Evolutionary conservation across 163 green algal species (phyloP), one percentile per base, ranked within the genome.

Genomic region (Volvox carteri): DNA sequence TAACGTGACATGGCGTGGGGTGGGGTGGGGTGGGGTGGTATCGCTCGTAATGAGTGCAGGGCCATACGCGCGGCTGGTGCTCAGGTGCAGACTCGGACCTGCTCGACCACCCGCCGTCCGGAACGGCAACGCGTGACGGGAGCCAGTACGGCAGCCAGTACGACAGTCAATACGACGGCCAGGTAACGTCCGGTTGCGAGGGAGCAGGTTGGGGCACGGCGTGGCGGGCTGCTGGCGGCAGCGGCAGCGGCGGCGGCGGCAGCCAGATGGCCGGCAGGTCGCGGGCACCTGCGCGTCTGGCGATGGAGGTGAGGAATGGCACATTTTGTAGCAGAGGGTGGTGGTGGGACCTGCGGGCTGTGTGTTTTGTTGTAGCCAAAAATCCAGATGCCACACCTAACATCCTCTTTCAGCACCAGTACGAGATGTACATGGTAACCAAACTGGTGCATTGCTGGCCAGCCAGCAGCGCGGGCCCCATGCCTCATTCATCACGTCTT

Each of bases 81-180:
- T 85, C 76, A 4, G 76, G 35, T 37, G 52, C 76, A 1, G 75
- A 84, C 0, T 72, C 76, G 12, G 76, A 50, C 23, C 12, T 21
- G 18, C 30, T 48, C 35, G 30, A 7, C 46, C 46, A n/a, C 18
- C 25, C 1, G 30, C 75, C 75, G 7, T 35, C 35, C 19, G 33
- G 76, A 11, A 33, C 1, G 0, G 35, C 11, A 2, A 12, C 54
- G 54, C 3, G 19, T 23, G 54, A 65, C 54, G 75, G n/a, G 16
- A 48, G 37, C 16, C 18, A 33, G 18, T 72, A 73, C 54, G 78
- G 41, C 56, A 86, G 78, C 56, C 62, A 78, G 79, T 48, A 37
- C 30, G 44, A 77, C 79, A 87, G 79, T 42, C 65, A 79, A 62
- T 68, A 68, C 35, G 68, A 68, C 58, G 77, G 79, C 58, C 79